Conservation (phyloP, 768 basidiomycete species). For the Lactarius evosmus region DNA sequence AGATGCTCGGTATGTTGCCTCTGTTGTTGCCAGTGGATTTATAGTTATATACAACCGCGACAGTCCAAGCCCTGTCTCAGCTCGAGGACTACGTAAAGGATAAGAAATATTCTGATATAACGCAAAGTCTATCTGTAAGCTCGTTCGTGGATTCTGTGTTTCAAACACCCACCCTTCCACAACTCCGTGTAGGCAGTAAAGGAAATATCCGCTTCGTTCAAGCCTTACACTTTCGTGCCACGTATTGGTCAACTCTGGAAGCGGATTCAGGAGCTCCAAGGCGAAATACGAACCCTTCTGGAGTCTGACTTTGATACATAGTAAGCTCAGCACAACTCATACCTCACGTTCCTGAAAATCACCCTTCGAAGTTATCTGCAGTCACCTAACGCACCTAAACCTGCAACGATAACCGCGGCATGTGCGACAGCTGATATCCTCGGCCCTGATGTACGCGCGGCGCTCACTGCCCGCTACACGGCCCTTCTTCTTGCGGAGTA, state of each 20-base stretch:
- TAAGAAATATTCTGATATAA: conserved; percentile 78
- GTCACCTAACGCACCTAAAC: conserved; percentile 53
- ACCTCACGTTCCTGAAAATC: not conserved
- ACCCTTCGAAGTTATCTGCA: conserved; percentile 65
- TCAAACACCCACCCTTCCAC: conserved; percentile 6
- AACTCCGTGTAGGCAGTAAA: conserved; percentile 66
- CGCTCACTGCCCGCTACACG: conserved; percentile 85
- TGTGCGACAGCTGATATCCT: conserved; percentile 89
- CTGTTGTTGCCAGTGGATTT: not conserved
- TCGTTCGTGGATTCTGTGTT: conserved; percentile 25
- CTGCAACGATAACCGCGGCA: conserved; percentile 68
- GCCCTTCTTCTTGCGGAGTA: conserved; percentile 92
- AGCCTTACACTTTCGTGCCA: conserved; percentile 70
- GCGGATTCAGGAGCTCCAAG: conserved; percentile 78
- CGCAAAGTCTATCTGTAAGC: conserved; percentile 75
- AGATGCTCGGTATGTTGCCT: conserved; percentile 78
- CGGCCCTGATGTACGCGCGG: conserved; percentile 75
- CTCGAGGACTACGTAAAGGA: conserved; percentile 75
- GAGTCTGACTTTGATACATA: conserved; percentile 91
- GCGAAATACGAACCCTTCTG: conserved; percentile 72
- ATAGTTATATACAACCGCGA: conserved; percentile 7
- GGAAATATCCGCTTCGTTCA: conserved; percentile 78
- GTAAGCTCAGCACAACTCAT: conserved; percentile 48
- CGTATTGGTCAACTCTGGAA: conserved; percentile 75
- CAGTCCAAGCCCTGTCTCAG: conserved; percentile 81